These are phyloP conservation scores for Vishniacozyma victoriae DNA, from an alignment of 768 basidiomycete species.

Conservation along the genomic window DNA sequence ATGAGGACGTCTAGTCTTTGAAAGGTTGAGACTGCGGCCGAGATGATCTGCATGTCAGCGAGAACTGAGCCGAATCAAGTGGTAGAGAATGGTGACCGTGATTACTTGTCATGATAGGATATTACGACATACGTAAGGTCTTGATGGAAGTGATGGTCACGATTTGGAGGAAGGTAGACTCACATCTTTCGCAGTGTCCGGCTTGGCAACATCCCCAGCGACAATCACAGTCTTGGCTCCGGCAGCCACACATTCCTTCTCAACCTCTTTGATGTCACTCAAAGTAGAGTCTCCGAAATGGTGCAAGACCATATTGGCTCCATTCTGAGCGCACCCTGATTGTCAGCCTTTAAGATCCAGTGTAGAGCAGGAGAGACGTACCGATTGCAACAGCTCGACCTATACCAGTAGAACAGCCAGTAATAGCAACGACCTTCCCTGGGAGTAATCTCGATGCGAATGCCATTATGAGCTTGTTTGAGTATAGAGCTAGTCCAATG, in stretches of 20 bases:
- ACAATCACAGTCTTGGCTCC: conserved; percentile 53
- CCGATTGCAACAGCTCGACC: conserved; percentile 65
- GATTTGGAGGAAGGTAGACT: conserved; percentile 9
- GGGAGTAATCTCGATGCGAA: conserved; percentile 26
- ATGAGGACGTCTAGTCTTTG: conserved; percentile 60
- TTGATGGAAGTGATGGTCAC: not conserved
- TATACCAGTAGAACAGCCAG: conserved; percentile 69
- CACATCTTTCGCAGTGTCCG: conserved; percentile 57
- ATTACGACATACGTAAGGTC: not conserved
- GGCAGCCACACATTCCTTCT: conserved; percentile 52
- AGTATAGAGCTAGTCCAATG: too few species aligned
- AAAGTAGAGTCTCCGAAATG: conserved; percentile 61
- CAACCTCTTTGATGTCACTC: conserved; percentile 25
- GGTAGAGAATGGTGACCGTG: too few species aligned
- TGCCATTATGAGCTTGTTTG: too few species aligned
- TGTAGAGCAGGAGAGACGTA: conserved; percentile 3
- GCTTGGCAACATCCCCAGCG: conserved; percentile 62
- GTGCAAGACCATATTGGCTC: conserved; percentile 64
- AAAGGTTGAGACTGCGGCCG: conserved; percentile 57
- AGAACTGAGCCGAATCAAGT: conserved; percentile 1
- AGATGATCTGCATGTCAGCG: conserved; percentile 54
- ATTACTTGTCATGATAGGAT: too few species aligned
- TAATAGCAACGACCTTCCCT: conserved; percentile 63
- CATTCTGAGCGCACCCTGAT: conserved; percentile 55
- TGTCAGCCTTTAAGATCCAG: not conserved